Base-by-base conservation (phyloP, 768 basidiomycete species). In the Suillus plorans region DNA sequence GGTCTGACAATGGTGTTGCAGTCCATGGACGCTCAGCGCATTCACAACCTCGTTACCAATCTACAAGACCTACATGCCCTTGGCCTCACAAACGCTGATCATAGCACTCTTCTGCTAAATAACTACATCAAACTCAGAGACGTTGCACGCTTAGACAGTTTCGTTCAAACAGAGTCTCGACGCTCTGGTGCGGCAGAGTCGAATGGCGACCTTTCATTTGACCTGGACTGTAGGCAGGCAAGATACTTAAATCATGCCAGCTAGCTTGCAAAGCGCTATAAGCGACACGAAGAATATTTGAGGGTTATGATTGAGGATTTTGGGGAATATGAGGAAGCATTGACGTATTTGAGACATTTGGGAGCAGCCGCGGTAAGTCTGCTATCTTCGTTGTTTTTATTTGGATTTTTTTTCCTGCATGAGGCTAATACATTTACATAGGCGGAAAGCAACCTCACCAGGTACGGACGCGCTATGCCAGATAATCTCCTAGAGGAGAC, bases 71-170 rank as follows among this genome's bases (percentile, higher is more conserved):
- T 99, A 0, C 97, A 99, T 73, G 84, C 92, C 1, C 82, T 89
- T 1, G 91, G 92, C 0, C 86, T 97, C 8, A 97, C 97, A 36
- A 99, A 97, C 71, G 88, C 94, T 0, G 96, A 99, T 70, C 97
- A 98, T 72, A 99, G 97, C 0, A 99, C 97, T 0, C 87, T 99
- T 9, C 85, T 99, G 4, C 86, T 99, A 28, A 99, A 99, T 74
- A 95, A 95, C 10, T 99, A 97, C 77, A 97, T 97, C 60, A 99
- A 99, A 74, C 89, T 97, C 25, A 94, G 94, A 66, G 97, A 99
- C 70, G 88, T 95, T 18, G 76, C 86, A 2, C 88, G 95, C 14
- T 85, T 99, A 2, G 94, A 98, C 70, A 87, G 83, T 64, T 99
- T 99, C 76, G 92, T 99, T 79, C 93, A 92, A 75, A 89, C 93